Evolutionary conservation across 306 rosid species (phyloP).

Genomic region (Quercus berberidifolia): DNA sequence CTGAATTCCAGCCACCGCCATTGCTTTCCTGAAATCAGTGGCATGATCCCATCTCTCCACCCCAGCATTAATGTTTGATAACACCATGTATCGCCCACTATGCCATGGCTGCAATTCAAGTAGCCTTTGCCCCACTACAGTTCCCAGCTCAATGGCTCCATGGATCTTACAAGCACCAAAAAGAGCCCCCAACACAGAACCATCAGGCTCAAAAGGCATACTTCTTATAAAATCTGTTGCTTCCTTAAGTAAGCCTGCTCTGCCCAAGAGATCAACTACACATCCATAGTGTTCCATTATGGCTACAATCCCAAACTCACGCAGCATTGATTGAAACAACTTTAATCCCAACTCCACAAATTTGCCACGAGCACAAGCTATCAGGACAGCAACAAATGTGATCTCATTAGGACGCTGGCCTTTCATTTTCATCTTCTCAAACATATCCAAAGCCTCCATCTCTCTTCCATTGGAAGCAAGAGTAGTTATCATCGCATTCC

Average conservation of each 20-base stretch:
- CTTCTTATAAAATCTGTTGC: slow-evolving; percentile 46
- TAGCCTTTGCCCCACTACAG: slow-evolving; percentile 49
- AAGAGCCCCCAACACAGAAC: slow-evolving; percentile 65
- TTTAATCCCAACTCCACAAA: slow-evolving; percentile 48
- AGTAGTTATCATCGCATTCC: slow-evolving; percentile 84
- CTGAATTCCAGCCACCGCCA: slow-evolving; percentile 52
- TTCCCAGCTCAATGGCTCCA: slow-evolving; percentile 65
- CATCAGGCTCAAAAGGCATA: slow-evolving; percentile 72
- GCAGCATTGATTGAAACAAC: slow-evolving; percentile 50
- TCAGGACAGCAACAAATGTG: slow-evolving; percentile 64
- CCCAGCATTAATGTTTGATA: slow-evolving; percentile 66
- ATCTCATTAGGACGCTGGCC: slow-evolving; percentile 50
- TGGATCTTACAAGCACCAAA: slow-evolving; percentile 76
- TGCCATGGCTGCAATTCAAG: slow-evolving; percentile 46
- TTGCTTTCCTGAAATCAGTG: slow-evolving; percentile 49
- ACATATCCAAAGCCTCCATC: slow-evolving; percentile 57
- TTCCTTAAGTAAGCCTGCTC: slow-evolving; percentile 67
- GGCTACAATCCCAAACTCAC: slow-evolving; percentile 41
- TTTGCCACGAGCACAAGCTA: slow-evolving; percentile 71
- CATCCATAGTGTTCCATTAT: slow-evolving; percentile 70
- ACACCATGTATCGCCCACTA: slow-evolving; percentile 46
- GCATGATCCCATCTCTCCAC: slow-evolving; percentile 77
- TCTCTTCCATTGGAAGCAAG: slow-evolving; percentile 65
- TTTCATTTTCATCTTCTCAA: slow-evolving; percentile 47
- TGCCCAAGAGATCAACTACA: slow-evolving; percentile 71